Evolutionary conservation across 805 yeast species (phyloP).

Genomic region (Candida verbasci): DNA sequence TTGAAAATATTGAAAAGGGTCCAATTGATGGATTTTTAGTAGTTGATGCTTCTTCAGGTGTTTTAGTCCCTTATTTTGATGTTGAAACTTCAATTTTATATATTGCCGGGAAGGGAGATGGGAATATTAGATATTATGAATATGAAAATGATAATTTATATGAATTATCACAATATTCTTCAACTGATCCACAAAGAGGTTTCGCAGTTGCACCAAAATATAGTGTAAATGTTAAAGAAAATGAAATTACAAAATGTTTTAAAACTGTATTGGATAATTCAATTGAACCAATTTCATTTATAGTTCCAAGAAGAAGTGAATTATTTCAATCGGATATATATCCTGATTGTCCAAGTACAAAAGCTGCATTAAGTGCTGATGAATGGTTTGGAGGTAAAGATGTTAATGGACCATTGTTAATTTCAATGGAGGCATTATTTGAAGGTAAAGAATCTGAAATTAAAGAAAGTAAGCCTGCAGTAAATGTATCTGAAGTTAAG

Average conservation of each 20-base stretch:
- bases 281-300: constrained; percentile 88
- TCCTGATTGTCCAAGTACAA: constrained; percentile 73
- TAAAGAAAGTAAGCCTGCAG: constrained; percentile 35
- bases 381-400: constrained; percentile 80
- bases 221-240: constrained; percentile 71
- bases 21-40: constrained; percentile 86
- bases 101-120: constrained; percentile 97
- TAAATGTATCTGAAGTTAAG: constrained; percentile 22
- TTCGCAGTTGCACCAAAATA: constrained; percentile 86
- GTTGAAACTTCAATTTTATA: constrained; percentile 74
- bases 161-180: constrained; percentile 83
- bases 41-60: constrained; percentile 89
- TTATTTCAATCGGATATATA: constrained; percentile 89
- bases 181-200: constrained; percentile 94
- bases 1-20: constrained; percentile 66
- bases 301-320: constrained; percentile 92
- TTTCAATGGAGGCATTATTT: constrained; percentile 70
- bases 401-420: constrained; percentile 76
- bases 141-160: constrained; percentile 77
- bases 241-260: constrained; percentile 77
- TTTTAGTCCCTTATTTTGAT: constrained; percentile 88
- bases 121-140: constrained; percentile 92
- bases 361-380: constrained; percentile 72
- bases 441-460: constrained; percentile 65
- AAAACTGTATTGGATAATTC: constrained; percentile 83